These are phyloP conservation scores for Schizosaccharomyces cryophilus DNA, from an alignment of 805 yeast species.

Conservation along the genomic window DNA sequence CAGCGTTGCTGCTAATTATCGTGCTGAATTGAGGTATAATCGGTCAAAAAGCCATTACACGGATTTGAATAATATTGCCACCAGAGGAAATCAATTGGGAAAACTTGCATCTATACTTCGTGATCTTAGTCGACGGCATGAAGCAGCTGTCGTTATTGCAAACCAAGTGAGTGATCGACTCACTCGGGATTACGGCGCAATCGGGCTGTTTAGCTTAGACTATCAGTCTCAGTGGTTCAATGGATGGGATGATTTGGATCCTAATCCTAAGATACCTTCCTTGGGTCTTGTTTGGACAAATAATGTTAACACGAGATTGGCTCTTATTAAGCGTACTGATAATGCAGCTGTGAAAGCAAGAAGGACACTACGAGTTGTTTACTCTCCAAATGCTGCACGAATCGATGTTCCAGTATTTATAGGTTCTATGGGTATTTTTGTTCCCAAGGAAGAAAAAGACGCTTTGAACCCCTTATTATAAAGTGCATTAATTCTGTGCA, in stretches of 20 bases:
- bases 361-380: neutral
- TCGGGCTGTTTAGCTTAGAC: conserved; percentile 21
- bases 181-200: conserved; percentile 7
- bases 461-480: too few species aligned
- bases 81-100: conserved; percentile 12
- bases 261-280: conserved; percentile 5
- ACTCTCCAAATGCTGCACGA: neutral
- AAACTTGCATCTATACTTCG: conserved; percentile 25
- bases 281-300: neutral
- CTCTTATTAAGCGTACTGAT: neutral
- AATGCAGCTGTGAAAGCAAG: neutral
- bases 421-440: neutral
- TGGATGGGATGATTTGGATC: conserved; percentile 35
- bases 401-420: neutral
- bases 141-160: conserved; percentile 40
- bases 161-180: conserved; percentile 50
- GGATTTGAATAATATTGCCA: conserved; percentile 18
- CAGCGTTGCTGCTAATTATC: conserved; percentile 54
- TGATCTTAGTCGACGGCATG: conserved; percentile 21
- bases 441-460: neutral
- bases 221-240: conserved; percentile 47
- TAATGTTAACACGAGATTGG: neutral
- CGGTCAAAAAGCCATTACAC: conserved; percentile 8
- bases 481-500: too few species aligned
- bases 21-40: conserved; percentile 19